Evolutionary conservation across 495 filamentous ascomycete species (phyloP).

Genomic region (Friedmanniomyces simplex): DNA sequence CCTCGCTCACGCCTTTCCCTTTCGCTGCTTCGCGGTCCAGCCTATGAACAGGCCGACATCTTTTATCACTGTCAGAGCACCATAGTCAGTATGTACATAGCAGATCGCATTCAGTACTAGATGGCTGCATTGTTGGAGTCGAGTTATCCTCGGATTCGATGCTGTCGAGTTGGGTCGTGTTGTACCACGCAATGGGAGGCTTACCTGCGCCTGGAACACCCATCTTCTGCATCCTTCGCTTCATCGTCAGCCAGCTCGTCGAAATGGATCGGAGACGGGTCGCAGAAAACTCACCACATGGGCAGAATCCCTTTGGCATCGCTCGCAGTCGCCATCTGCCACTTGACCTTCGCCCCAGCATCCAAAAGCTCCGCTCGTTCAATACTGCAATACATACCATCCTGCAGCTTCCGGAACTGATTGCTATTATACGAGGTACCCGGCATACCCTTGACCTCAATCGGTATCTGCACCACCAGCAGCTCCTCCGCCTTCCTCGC

Average conservation of each 20-base stretch:
- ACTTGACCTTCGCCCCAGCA: constrained; percentile 38
- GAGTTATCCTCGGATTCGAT: too few species aligned
- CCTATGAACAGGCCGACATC: constrained; percentile 60
- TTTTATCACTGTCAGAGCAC: constrained; percentile 53
- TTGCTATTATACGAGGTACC: constrained; percentile 27
- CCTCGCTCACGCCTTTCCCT: background rate
- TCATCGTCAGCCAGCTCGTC: too few species aligned
- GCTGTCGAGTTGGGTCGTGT: too few species aligned
- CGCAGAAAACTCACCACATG: constrained; percentile 25
- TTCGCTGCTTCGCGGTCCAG: constrained; percentile 38
- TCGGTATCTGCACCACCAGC: constrained; percentile 29
- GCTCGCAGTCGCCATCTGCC: constrained; percentile 54
- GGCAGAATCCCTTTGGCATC: constrained; percentile 42
- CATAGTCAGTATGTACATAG: too few species aligned
- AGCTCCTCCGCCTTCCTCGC: constrained; percentile 18
- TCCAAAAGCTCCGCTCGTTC: constrained; percentile 44
- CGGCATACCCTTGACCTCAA: constrained; percentile 34
- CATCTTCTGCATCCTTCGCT: constrained; percentile 44
- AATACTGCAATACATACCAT: constrained; percentile 45
- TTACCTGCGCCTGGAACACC: constrained; percentile 33
- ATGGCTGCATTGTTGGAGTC: too few species aligned
- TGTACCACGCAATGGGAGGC: too few species aligned
- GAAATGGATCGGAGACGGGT: too few species aligned
- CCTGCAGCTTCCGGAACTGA: constrained; percentile 2
- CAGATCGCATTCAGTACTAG: too few species aligned